Conservation (phyloP, 805 yeast genomes). For the Ogataea allantospora region DNA sequence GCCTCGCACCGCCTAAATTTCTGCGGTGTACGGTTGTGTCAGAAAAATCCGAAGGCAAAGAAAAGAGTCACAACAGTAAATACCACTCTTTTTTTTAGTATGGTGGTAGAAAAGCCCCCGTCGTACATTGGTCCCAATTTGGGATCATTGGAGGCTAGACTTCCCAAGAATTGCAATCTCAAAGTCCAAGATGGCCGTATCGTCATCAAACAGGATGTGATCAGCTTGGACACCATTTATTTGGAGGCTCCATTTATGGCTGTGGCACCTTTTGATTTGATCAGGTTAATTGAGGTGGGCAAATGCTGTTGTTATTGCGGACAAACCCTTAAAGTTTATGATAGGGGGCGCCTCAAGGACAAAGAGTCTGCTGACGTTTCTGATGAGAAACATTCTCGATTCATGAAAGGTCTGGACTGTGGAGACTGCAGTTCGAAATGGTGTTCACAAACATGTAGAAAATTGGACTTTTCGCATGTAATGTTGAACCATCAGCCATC, state of each 20-base stretch:
- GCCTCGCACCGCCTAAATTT: not conserved
- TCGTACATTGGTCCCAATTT: slow-evolving; percentile 7
- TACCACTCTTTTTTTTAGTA: not conserved
- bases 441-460: slow-evolving; percentile 32
- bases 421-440: slow-evolving; percentile 29
- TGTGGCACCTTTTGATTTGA: slow-evolving; percentile 27
- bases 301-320: slow-evolving; percentile 35
- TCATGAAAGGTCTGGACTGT: slow-evolving; percentile 33
- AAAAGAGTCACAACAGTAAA: slow-evolving; percentile 2
- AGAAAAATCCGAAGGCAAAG: slow-evolving; percentile 1
- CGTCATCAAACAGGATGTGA: slow-evolving; percentile 9
- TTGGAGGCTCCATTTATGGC: slow-evolving; percentile 32
- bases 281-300: slow-evolving; percentile 28
- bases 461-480: slow-evolving; percentile 27
- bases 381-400: slow-evolving; percentile 29
- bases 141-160: slow-evolving; percentile 5
- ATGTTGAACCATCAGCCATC: slow-evolving; percentile 30
- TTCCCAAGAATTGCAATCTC: slow-evolving; percentile 16
- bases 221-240: slow-evolving; percentile 22
- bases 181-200: slow-evolving; percentile 11
- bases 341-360: slow-evolving; percentile 29
- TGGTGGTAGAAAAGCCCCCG: slow-evolving; percentile 18
- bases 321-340: slow-evolving; percentile 31
- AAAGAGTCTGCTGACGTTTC: slow-evolving; percentile 13
- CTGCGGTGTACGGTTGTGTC: slow-evolving; percentile 7